Conservation (phyloP, 768 basidiomycete genomes). For the Auriscalpium vulgare region DNA sequence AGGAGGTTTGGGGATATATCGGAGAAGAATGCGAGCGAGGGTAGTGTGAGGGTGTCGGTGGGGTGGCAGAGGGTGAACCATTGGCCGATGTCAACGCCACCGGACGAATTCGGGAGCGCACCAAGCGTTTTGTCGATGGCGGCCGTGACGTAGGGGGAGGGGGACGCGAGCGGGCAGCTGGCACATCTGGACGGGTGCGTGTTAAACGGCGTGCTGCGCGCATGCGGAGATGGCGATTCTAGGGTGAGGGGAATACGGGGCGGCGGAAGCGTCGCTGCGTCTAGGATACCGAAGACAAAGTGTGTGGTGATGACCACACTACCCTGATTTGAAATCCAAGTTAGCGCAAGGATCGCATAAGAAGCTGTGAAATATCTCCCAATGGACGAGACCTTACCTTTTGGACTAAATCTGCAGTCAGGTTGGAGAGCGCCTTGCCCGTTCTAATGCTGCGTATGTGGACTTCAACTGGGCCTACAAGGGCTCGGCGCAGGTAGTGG, state of each 20-base stretch:
- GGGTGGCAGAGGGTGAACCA: slow-evolving; percentile 43
- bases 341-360: not conserved
- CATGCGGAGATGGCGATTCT: not conserved
- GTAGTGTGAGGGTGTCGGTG: slow-evolving; percentile 36
- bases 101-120: slow-evolving; percentile 36
- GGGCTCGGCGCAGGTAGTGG: slow-evolving; percentile 44
- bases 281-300: not conserved
- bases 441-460: slow-evolving; percentile 37
- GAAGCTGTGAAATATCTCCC: no score
- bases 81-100: slow-evolving; percentile 49
- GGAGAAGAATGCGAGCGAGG: slow-evolving; percentile 47
- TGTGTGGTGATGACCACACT: not conserved
- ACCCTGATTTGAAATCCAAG: not conserved
- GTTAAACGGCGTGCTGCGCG: slow-evolving; percentile 2
- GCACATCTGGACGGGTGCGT: not conserved
- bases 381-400: slow-evolving; percentile 25
- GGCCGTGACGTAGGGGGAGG: not conserved
- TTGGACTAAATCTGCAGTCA: slow-evolving; percentile 52
- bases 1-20: slow-evolving; percentile 39
- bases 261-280: not conserved
- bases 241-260: not conserved
- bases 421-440: slow-evolving; percentile 47
- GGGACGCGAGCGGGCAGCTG: not conserved
- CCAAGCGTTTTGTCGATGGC: slow-evolving; percentile 29
- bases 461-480: slow-evolving; percentile 35